These are phyloP conservation scores for Leccinum pachyderme DNA, from an alignment of 1,284 basidiomycete genomes.

Conservation along the genomic window DNA sequence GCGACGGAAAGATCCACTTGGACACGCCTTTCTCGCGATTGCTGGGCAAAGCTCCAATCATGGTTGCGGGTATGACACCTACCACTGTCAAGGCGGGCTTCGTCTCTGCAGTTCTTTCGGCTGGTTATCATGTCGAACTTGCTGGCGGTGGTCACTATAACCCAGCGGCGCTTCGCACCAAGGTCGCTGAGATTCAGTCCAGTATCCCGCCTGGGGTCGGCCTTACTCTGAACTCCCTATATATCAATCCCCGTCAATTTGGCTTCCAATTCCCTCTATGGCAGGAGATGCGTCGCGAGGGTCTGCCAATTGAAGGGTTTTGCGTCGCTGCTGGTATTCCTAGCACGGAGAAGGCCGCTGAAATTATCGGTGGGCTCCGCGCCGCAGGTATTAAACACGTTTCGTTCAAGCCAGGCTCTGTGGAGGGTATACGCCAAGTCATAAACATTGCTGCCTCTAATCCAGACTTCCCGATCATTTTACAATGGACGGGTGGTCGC, in stretches of 20 bases:
- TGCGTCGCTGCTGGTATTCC: conserved; percentile 97
- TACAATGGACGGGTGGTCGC: conserved; percentile 99
- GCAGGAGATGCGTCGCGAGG: conserved; percentile 96
- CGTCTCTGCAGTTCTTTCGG: conserved; percentile 87
- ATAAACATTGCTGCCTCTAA: conserved; percentile 94
- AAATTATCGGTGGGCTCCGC: conserved; percentile 82
- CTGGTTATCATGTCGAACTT: conserved; percentile 95
- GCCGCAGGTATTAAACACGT: conserved; percentile 90
- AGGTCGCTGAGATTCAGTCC: conserved; percentile 86
- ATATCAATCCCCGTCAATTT: conserved; percentile 98
- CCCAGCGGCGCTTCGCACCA: conserved; percentile 80
- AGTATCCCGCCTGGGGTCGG: conserved; percentile 85
- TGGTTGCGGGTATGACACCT: conserved; percentile 99
- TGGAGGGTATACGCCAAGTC: conserved; percentile 96
- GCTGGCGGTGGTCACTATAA: conserved; percentile 99
- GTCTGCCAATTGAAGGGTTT: conserved; percentile 95
- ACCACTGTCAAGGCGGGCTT: conserved; percentile 92
- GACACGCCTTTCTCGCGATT: conserved; percentile 97
- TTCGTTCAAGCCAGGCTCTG: conserved; percentile 96
- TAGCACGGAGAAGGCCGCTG: conserved; percentile 88
- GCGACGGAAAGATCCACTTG: conserved; percentile 87
- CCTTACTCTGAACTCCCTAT: conserved; percentile 91
- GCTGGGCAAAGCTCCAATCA: conserved; percentile 93
- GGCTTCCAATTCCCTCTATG: conserved; percentile 95
- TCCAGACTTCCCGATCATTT: conserved; percentile 96